Evolutionary conservation across 352 stramenopile genomes (phyloP), one percentile per base, ranked within the genome.

Genomic region (Globisporangium camurandrum): DNA sequence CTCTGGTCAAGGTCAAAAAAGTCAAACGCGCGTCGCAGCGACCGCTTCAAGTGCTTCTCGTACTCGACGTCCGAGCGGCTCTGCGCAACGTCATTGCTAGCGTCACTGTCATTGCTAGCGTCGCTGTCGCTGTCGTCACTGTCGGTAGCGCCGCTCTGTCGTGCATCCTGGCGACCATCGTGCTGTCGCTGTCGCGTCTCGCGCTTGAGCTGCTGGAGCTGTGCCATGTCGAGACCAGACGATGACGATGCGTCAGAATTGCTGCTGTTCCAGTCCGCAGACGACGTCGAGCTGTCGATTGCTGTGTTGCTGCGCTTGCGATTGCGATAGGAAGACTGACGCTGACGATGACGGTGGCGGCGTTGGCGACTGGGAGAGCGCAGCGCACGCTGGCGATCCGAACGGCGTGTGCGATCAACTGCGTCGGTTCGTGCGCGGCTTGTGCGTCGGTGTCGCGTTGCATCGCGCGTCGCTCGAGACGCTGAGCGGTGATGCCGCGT

Each of bases 1-100:
- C 65, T 89, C 23, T 76, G 71, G 31, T 92, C 73, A 5, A 83
- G 50, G 39, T 92, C 80, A 43, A 87, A 92, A 34, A 89, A 89
- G 36, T 89, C 77, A 41, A 89, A 92, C 14, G 73, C 80, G 44
- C 71, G 67, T 4, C 69, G 69, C 14, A 88, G 54, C 2, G 76
- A 74, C 19, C 56, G 66, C 44, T 85, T 88, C 16, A 89, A 55
- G 19, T 82, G 59, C 24, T 68, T 73, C 20, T 75, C 61, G 33
- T 84, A 91, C 47, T 86, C 71, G 3, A 51, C 59, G 54, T 90
- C 79, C 8, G 79, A 89, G 16, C 52, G 46, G 20, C 56, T 72
- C 26, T 50, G 56, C 23, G 59, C 51, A 4, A 67, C 53, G 22
- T 56, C 53, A 9, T 42, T n/a, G n/a, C n/a, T n/a, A n/a, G n/a